phyloP scores from a whole-genome alignment of 768 basidiomycete species.

The Cystofilobasidium macerans region DNA sequence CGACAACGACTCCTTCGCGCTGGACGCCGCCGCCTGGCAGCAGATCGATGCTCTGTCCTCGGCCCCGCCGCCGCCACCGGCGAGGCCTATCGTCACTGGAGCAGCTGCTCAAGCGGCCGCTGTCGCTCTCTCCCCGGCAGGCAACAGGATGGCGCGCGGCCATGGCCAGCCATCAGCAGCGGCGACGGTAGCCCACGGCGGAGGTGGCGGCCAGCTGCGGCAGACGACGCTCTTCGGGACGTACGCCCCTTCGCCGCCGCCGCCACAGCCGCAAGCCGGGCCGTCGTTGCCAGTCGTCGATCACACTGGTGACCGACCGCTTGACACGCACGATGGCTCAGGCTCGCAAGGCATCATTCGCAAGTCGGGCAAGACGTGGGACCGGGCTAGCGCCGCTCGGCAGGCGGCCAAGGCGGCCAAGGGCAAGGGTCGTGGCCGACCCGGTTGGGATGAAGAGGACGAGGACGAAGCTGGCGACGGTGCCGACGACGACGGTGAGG shows the following conservation, averaged over 20 bases:
- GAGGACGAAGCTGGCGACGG: slow-evolving; percentile 32
- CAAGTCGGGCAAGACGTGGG: slow-evolving; percentile 68
- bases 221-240: slow-evolving; percentile 19
- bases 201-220: neutral
- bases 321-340: neutral
- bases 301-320: neutral
- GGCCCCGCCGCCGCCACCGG: neutral
- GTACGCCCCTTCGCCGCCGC: neutral
- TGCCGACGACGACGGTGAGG: slow-evolving; percentile 49
- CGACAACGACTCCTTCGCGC: slow-evolving; percentile 25
- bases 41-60: slow-evolving; percentile 25
- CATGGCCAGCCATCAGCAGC: no score
- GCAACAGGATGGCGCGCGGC: no score
- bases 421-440: slow-evolving; percentile 42
- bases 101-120: no score
- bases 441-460: slow-evolving; percentile 34
- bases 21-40: slow-evolving; percentile 28
- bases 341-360: slow-evolving; percentile 42
- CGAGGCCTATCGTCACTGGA: neutral
- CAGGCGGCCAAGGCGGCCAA: slow-evolving; percentile 19
- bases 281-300: no score
- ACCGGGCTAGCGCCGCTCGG: slow-evolving; percentile 67
- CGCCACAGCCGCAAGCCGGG: neutral
- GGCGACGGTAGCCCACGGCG: no score
- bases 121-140: no score